Base-by-base conservation (phyloP, 257 asterid species). In the Striga asiatica region DNA sequence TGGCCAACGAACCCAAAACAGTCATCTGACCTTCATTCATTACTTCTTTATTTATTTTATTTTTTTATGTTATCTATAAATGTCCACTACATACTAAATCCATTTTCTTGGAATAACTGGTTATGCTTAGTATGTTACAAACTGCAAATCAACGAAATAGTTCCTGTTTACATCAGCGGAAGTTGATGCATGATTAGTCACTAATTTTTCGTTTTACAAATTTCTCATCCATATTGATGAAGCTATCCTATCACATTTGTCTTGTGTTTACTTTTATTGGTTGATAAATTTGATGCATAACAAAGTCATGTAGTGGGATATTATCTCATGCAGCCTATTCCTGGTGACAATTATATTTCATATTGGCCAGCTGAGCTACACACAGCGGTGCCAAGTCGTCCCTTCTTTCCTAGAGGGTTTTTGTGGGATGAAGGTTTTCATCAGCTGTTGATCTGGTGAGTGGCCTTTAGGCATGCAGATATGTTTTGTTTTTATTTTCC, bases 361-460 rank as follows among this genome's bases (percentile, higher is more conserved):
- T 88, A 92, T 73, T 88, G 99, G 99, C 99, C 97, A 54, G 95
- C 97, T 62, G 99, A 84, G 83, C 79, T 92, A 53, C 88, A 82
- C 70, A 78, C 99, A 46, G 95, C 99, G 62, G 99, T 92, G 69
- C 99, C 99, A 58, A 88, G 99, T 68, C 89, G 99, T 12, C 94
- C 99, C 58, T 88, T 92, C 73, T 92, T 92, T 46, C 99, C 99
- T 23, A 77, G 99, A 79, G 97, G 97, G 20, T 92, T 92, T 72
- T 66, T 92, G 58, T 92, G 99, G 99, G 99, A 92, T 77, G 99
- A 92, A 71, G 99, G 99, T 62, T 92, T 92, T 75, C 99, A 92
- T 75, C 99, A 92, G 73, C 82, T 92, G 59, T 53, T 88, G 38
- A 81, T 92, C 65, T 78, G 95, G 98, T 92, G 60, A 56, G 93